These are phyloP conservation scores for Collariella sp. DNA, from an alignment of 495 filamentous ascomycete genomes.

Conservation along the genomic window DNA sequence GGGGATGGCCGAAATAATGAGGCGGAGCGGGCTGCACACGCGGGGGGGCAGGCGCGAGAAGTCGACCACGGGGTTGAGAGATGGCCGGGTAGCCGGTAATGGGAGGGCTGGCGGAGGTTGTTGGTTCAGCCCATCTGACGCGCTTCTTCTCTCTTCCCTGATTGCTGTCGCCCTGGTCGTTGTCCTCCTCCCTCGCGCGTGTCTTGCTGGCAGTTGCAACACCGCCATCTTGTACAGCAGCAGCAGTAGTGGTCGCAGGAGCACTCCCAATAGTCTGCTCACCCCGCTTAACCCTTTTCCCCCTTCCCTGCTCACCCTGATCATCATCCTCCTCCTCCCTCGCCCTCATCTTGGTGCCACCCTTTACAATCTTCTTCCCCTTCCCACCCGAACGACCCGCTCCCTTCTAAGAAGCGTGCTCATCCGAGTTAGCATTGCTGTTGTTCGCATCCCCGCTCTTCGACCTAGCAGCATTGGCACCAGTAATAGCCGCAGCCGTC, in stretches of 20 bases:
- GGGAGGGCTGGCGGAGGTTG: background rate
- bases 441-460: background rate
- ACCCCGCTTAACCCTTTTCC: background rate
- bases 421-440: background rate
- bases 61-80: too few relatives aligned
- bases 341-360: background rate
- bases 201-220: too few relatives aligned
- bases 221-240: too few relatives aligned
- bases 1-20: too few relatives aligned
- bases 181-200: background rate
- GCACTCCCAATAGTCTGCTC: too few relatives aligned
- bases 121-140: background rate
- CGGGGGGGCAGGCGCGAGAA: too few relatives aligned
- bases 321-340: background rate
- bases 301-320: background rate
- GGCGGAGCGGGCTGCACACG: too few relatives aligned
- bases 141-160: background rate
- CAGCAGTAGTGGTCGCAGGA: too few relatives aligned
- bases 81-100: too few relatives aligned
- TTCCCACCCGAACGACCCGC: background rate
- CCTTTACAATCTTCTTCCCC: background rate
- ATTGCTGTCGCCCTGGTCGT: background rate
- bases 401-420: conserved; percentile 3
- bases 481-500: background rate
- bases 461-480: background rate